Percentiles rank a stretch among this genome's conserved stretches.
Evolutionary conservation across 208 protist species (phyloP).

Genomic region (Strigomonas culicis): DNA sequence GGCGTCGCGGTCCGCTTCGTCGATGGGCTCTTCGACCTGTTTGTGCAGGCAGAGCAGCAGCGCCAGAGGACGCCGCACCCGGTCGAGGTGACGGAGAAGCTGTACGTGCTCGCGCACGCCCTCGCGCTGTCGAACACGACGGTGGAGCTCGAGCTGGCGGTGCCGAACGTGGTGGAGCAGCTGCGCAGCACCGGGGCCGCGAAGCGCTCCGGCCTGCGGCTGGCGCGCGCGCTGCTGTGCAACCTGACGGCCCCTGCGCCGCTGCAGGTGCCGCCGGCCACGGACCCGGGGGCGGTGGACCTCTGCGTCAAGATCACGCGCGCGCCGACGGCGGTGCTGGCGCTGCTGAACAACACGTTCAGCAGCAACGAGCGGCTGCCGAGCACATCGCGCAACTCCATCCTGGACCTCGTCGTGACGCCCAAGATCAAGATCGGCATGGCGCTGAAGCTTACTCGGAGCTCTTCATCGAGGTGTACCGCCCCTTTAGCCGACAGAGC

Average conservation of each 20-base stretch:
- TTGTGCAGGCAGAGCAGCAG: slow-evolving; percentile 6
- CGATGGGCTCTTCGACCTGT: slow-evolving; percentile 26
- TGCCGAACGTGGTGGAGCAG: slow-evolving; percentile 19
- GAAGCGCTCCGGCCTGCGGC: slow-evolving; percentile 19
- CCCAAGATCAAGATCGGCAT: slow-evolving; percentile 61
- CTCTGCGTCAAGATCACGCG: slow-evolving; percentile 22
- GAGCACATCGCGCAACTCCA: slow-evolving; percentile 32
- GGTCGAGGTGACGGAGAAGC: slow-evolving; percentile 1
- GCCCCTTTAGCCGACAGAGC: slow-evolving; percentile 38
- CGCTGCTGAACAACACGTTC: slow-evolving; percentile 53
- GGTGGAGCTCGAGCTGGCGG: slow-evolving; percentile 32
- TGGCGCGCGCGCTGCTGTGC: slow-evolving; percentile 33
- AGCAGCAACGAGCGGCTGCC: slow-evolving; percentile 55
- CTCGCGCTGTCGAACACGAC: slow-evolving; percentile 38
- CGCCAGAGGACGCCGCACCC: not conserved
- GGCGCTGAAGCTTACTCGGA: slow-evolving; percentile 58
- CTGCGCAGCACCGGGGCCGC: slow-evolving; percentile 6
- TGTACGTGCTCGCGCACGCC: not conserved
- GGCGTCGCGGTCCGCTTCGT: slow-evolving; percentile 20
- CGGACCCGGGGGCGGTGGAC: slow-evolving; percentile 25
- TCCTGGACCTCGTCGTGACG: slow-evolving; percentile 52
- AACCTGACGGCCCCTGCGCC: slow-evolving; percentile 27
- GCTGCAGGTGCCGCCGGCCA: slow-evolving; percentile 17
- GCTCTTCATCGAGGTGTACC: slow-evolving; percentile 51
- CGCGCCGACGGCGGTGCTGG: slow-evolving; percentile 42